These are phyloP conservation scores for Simplicillium sp. DNA, from an alignment of 2,329 filamentous ascomycete species.

Conservation along the genomic window DNA sequence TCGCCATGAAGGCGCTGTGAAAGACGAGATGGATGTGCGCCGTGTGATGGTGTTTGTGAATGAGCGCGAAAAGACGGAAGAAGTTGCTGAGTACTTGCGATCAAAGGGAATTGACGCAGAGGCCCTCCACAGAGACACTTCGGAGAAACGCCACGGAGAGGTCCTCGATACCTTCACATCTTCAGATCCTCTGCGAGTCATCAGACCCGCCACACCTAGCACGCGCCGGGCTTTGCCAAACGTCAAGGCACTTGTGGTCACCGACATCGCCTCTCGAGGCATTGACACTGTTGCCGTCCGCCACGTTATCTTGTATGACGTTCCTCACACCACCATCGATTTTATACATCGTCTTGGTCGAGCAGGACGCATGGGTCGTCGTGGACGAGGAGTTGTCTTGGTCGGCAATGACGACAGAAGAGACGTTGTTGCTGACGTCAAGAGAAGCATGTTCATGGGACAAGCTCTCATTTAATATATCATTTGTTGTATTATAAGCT, in stretches of 20 bases:
- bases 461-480: constrained; percentile 58
- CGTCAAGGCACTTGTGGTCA: constrained; percentile 87
- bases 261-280: constrained; percentile 82
- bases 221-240: constrained; percentile 52
- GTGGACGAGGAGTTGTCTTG: constrained; percentile 81
- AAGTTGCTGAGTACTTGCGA: constrained; percentile 68
- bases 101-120: constrained; percentile 84
- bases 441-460: constrained; percentile 78
- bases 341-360: constrained; percentile 94
- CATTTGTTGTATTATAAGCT: background rate
- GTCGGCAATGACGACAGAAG: constrained; percentile 83
- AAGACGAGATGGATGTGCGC: constrained; percentile 57
- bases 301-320: constrained; percentile 90
- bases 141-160: constrained; percentile 66
- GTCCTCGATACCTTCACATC: constrained; percentile 67
- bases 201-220: constrained; percentile 15
- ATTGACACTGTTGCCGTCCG: constrained; percentile 90
- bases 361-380: constrained; percentile 83
- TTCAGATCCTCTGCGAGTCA: constrained; percentile 27
- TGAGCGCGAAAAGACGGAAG: constrained; percentile 79
- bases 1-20: constrained; percentile 44
- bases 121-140: constrained; percentile 76
- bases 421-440: constrained; percentile 85
- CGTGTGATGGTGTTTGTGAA: constrained; percentile 95
- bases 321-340: constrained; percentile 96